Conservation (phyloP, 1,139 yeast genomes). For the Nadsonia commutata region DNA sequence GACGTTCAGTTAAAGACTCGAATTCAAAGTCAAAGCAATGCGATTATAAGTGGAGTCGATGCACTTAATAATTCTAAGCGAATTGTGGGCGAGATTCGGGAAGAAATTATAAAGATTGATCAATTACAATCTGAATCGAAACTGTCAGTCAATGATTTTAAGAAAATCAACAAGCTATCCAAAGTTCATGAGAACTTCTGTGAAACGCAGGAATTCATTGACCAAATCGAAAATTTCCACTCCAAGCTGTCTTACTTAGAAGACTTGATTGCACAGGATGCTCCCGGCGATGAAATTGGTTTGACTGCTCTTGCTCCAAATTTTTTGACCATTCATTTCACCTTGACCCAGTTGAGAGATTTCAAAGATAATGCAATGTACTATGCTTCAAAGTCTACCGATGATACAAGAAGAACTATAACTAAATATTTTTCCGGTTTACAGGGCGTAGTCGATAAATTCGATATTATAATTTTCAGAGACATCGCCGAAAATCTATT, state of each 20-base stretch:
- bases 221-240: slow-evolving; percentile 46
- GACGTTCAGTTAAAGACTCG: slow-evolving; percentile 56
- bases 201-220: slow-evolving; percentile 51
- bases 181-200: slow-evolving; percentile 56
- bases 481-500: slow-evolving; percentile 49
- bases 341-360: slow-evolving; percentile 57
- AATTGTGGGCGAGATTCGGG: slow-evolving; percentile 17
- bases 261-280: slow-evolving; percentile 37
- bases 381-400: slow-evolving; percentile 40
- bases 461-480: slow-evolving; percentile 50
- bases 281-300: slow-evolving; percentile 28
- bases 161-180: slow-evolving; percentile 48
- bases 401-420: slow-evolving; percentile 59
- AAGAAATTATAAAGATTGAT: slow-evolving; percentile 19
- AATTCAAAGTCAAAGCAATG: slow-evolving; percentile 45
- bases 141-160: slow-evolving; percentile 32
- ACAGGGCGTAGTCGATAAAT: slow-evolving; percentile 36
- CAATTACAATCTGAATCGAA: slow-evolving; percentile 17
- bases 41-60: slow-evolving; percentile 27
- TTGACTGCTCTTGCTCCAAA: slow-evolving; percentile 45
- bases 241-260: slow-evolving; percentile 37
- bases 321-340: slow-evolving; percentile 52
- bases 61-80: slow-evolving; percentile 20
- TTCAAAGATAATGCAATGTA: slow-evolving; percentile 58
- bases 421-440: slow-evolving; percentile 41